Percentiles rank a stretch among this genome's conserved stretches.
Evolutionary conservation across 305 asterid genomes (phyloP).

Genomic region (Striga hermonthica): DNA sequence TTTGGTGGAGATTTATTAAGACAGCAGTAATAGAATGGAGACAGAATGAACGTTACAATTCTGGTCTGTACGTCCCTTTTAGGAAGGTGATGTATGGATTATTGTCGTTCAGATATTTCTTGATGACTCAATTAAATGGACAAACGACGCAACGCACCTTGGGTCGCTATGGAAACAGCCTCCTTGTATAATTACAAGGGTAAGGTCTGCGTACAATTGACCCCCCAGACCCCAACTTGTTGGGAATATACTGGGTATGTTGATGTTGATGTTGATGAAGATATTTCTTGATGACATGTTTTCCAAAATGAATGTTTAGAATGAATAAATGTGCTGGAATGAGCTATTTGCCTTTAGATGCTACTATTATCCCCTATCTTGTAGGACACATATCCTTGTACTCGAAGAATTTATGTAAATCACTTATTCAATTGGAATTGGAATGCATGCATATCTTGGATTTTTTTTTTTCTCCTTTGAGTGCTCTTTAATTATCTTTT

Average conservation of each 20-base stretch:
- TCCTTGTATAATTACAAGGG: no score
- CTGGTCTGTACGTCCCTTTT: background rate
- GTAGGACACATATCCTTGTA: no score
- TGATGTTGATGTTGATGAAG: no score
- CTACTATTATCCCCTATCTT: background rate
- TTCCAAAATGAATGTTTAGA: constrained; percentile 19
- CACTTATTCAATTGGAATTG: background rate
- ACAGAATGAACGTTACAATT: constrained; percentile 3
- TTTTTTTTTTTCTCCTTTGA: constrained; percentile 22
- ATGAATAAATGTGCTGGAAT: constrained; percentile 4
- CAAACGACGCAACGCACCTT: no score
- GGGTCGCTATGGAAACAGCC: no score
- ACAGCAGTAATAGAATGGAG: background rate
- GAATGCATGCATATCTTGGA: constrained; percentile 8
- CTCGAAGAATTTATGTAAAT: background rate
- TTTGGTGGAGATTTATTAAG: constrained; percentile 11
- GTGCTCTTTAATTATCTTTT: constrained; percentile 21
- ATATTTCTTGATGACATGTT: constrained; percentile 11
- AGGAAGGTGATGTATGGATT: background rate
- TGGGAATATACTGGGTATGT: no score
- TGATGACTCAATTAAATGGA: no score
- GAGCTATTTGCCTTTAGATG: constrained; percentile 26
- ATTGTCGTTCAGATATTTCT: constrained; percentile 17
- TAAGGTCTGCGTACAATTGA: no score
- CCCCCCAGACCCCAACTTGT: no score